phyloP scores from a whole-genome alignment of 1,284 basidiomycete genomes.

The Ceraceosorus guamensis region DNA sequence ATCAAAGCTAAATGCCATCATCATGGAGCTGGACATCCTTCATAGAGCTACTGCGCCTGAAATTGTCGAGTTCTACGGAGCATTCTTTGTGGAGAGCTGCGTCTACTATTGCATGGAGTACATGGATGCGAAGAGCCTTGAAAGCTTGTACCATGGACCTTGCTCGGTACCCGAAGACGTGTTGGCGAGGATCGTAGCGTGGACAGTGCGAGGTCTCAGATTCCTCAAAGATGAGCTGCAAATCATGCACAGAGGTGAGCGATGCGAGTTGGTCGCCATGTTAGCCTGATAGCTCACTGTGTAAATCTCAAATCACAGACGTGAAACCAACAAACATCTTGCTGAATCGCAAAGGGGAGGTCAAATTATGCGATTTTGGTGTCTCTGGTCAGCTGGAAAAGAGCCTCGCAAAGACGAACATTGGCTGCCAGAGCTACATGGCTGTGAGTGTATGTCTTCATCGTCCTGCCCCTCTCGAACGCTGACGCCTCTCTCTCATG shows the following conservation, averaged over 20 bases:
- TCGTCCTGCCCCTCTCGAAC: neutral
- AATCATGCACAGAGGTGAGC: constrained; percentile 73
- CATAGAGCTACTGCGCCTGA: constrained; percentile 83
- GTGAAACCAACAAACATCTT: constrained; percentile 97
- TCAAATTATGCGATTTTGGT: constrained; percentile 97
- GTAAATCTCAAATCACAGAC: constrained; percentile 50
- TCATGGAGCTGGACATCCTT: constrained; percentile 96
- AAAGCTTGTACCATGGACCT: constrained; percentile 59
- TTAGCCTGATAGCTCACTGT: neutral
- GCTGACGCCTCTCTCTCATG: neutral
- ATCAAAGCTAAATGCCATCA: constrained; percentile 86
- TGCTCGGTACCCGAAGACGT: constrained; percentile 72
- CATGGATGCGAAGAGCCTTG: constrained; percentile 92
- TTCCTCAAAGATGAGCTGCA: constrained; percentile 94
- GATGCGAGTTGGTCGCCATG: neutral
- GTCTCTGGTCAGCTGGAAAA: constrained; percentile 96
- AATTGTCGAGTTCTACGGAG: constrained; percentile 97
- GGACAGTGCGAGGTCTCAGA: constrained; percentile 81
- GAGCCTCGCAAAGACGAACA: constrained; percentile 93
- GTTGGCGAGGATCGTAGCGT: constrained; percentile 71
- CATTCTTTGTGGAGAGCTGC: constrained; percentile 96
- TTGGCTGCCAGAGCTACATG: constrained; percentile 98
- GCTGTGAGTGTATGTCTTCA: constrained; percentile 51
- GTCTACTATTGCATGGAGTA: constrained; percentile 99
- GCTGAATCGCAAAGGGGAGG: constrained; percentile 75